phyloP scores from a whole-genome alignment of 495 filamentous ascomycete genomes.

The Hypoxylon rickii region DNA sequence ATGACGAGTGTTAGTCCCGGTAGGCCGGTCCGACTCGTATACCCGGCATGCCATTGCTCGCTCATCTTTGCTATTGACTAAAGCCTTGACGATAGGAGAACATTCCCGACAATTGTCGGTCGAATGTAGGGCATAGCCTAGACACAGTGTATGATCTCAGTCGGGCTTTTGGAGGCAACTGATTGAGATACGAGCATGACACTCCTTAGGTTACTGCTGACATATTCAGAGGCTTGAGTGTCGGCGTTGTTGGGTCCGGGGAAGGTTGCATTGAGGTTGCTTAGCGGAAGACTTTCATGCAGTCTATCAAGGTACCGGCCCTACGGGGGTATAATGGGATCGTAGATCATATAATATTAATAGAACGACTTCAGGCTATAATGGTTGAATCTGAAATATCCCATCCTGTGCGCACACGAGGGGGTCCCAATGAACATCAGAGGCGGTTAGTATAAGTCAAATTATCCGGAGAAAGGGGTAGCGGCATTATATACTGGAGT shows the following conservation, averaged over 20 bases:
- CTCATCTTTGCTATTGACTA: no score
- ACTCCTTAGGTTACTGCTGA: no score
- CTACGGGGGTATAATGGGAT: conserved; percentile 24
- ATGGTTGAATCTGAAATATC: conserved; percentile 21
- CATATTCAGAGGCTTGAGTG: no score
- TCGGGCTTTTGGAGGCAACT: conserved; percentile 22
- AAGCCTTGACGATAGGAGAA: no score
- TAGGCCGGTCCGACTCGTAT: no score
- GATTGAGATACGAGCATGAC: conserved; percentile 17
- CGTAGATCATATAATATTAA: conserved; percentile 23
- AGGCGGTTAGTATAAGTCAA: background rate
- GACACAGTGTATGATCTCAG: conserved; percentile 6
- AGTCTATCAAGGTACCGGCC: conserved; percentile 2
- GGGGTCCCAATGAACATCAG: no score
- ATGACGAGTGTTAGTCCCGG: no score
- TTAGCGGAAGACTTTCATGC: conserved; percentile 14
- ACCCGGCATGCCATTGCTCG: no score
- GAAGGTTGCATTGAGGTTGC: conserved; percentile 21
- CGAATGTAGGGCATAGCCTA: conserved; percentile 9
- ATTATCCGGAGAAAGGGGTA: no score
- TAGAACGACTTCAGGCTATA: conserved; percentile 30
- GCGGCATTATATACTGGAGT: no score
- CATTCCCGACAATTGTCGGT: no score
- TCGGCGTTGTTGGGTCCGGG: conserved; percentile 29
- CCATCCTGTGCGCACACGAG: background rate